phyloP scores from a whole-genome alignment of 2,329 filamentous ascomycete genomes.

The Clarireedia paspali region DNA sequence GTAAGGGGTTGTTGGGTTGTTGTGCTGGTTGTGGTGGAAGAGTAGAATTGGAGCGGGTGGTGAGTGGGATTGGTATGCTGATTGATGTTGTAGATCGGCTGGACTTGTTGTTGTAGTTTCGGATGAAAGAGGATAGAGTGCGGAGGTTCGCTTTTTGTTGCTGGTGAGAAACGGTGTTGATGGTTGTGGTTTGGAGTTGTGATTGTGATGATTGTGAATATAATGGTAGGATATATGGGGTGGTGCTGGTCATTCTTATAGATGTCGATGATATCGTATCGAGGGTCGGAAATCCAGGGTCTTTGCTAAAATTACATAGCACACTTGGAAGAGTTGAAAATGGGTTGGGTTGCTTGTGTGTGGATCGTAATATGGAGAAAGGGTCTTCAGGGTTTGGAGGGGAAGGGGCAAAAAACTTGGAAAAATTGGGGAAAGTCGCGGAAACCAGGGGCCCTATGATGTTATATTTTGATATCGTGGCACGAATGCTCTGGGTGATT shows the following conservation, averaged over 20 bases:
- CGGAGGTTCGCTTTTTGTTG: not conserved
- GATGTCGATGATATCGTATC: no score
- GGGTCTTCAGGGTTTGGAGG: not conserved
- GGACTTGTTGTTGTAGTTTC: not conserved
- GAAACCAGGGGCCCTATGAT: no score
- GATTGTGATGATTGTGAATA: not conserved
- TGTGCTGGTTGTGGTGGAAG: not conserved
- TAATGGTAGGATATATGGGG: not conserved
- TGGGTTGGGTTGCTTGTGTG: not conserved
- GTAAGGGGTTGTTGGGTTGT: not conserved
- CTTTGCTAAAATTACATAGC: no score
- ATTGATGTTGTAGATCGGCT: not conserved
- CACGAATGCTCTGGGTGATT: no score
- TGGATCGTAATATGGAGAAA: constrained; percentile 1
- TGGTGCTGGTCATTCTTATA: constrained; percentile 4
- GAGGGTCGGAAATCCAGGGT: no score
- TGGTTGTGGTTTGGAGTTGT: not conserved
- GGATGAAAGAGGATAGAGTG: constrained; percentile 8
- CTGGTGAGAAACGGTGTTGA: not conserved
- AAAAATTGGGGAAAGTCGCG: not conserved
- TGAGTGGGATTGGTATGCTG: not conserved
- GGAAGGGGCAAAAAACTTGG: not conserved
- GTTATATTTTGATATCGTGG: not conserved
- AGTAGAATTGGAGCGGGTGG: not conserved
- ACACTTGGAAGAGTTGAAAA: no score